A percentile compares a stretch with the other conserved stretches of the same genome.
These are phyloP conservation scores for Spencermartinsiella ligniputridi DNA, from an alignment of 1,139 yeast species.

Conservation along the genomic window DNA sequence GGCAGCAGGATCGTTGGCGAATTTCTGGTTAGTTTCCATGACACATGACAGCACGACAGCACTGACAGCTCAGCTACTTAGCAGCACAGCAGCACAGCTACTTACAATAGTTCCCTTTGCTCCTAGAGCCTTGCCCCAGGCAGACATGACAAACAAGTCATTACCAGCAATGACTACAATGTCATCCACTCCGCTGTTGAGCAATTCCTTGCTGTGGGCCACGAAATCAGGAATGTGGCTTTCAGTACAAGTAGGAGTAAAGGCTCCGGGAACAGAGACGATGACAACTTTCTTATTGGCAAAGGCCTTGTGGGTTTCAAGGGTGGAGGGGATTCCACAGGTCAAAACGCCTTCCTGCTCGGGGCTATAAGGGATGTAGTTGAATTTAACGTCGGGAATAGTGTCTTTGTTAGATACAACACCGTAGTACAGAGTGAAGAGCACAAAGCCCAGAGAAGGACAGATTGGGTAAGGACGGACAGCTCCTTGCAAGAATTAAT, in stretches of 20 bases:
- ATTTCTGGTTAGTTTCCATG: slow-evolving; percentile 42
- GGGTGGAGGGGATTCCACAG: slow-evolving; percentile 51
- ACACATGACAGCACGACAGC: no score
- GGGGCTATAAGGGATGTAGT: slow-evolving; percentile 53
- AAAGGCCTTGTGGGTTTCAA: slow-evolving; percentile 47
- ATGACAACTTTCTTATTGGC: slow-evolving; percentile 56
- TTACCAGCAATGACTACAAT: slow-evolving; percentile 72
- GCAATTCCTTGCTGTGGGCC: slow-evolving; percentile 47
- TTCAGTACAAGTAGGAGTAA: slow-evolving; percentile 84
- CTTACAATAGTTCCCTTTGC: slow-evolving; percentile 37
- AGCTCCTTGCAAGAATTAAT: no score
- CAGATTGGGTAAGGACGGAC: no score
- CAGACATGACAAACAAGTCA: slow-evolving; percentile 72
- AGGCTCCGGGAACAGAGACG: slow-evolving; percentile 87
- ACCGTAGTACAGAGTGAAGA: no score
- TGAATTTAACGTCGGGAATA: slow-evolving; percentile 41
- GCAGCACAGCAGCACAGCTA: no score
- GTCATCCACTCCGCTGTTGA: slow-evolving; percentile 66
- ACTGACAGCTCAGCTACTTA: no score
- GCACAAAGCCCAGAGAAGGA: no score
- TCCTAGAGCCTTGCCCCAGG: slow-evolving; percentile 76
- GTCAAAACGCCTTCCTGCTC: slow-evolving; percentile 43
- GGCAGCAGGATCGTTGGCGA: slow-evolving; percentile 71
- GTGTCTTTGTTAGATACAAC: no score
- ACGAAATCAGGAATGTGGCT: slow-evolving; percentile 77